A percentile compares a stretch with the other conserved stretches of the same genome.
These are phyloP conservation scores for Spiraea crenata DNA, from an alignment of 331 rosid genomes.

Conservation along the genomic window DNA sequence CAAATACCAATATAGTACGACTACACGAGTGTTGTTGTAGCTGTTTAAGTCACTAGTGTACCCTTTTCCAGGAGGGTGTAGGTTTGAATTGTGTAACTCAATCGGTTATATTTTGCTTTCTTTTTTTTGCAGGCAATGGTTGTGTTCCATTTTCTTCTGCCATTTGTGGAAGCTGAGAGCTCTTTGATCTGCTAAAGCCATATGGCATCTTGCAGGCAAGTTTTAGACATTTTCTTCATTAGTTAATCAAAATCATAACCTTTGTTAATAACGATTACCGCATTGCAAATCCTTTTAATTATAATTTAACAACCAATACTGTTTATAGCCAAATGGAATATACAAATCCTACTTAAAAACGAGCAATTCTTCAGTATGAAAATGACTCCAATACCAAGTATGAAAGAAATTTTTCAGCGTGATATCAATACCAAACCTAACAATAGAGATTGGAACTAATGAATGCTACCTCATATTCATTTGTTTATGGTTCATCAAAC, in stretches of 20 bases:
- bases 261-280: conserved; percentile 1
- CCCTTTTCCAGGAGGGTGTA: too few species aligned
- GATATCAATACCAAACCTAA: neutral
- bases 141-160: neutral
- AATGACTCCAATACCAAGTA: too few species aligned
- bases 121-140: conserved; percentile 9
- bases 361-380: too few species aligned
- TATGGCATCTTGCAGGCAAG: conserved; percentile 14
- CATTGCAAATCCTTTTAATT: neutral
- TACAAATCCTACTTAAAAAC: too few species aligned
- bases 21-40: too few species aligned
- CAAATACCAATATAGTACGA: too few species aligned
- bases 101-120: neutral
- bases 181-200: conserved; percentile 7
- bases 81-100: too few species aligned
- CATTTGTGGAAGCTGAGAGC: neutral
- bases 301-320: neutral
- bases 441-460: neutral
- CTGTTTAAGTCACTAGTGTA: too few species aligned
- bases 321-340: neutral
- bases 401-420: too few species aligned
- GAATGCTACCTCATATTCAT: neutral
- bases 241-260: neutral
- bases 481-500: neutral
- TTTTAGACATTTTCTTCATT: neutral